A percentile compares a stretch with the other conserved stretches of the same genome.
Evolutionary conservation across 306 rosid species (phyloP).

Genomic region (Citrullus colocynthis): DNA sequence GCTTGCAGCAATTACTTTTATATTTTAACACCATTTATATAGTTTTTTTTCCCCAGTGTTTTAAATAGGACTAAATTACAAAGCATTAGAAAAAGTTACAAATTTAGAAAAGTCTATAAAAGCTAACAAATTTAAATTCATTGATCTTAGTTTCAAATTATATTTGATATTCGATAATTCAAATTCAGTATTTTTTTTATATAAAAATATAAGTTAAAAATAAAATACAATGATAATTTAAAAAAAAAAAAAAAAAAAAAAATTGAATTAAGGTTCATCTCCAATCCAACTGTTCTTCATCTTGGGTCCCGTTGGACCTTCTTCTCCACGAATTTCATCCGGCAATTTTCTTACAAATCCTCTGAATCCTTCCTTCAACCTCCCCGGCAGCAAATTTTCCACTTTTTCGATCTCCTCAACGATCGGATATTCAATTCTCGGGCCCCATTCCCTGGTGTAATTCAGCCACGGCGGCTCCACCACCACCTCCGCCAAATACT

Average conservation of each 20-base stretch:
- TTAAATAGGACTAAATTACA: too few species aligned
- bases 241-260: too few species aligned
- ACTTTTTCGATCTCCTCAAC: constrained; percentile 26
- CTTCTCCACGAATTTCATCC: constrained; percentile 43
- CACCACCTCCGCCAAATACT: constrained; percentile 26
- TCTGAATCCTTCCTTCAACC: constrained; percentile 17
- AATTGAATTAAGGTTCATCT: constrained; percentile 29
- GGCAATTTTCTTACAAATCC: constrained; percentile 28
- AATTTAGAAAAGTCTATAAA: too few species aligned
- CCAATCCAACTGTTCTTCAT: constrained; percentile 48
- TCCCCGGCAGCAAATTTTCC: constrained; percentile 28
- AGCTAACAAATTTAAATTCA: too few species aligned
- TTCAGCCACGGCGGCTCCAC: constrained; percentile 55
- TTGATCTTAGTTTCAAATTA: too few species aligned
- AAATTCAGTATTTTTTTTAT: too few species aligned
- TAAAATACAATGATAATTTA: not conserved
- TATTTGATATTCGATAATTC: too few species aligned
- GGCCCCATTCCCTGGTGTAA: constrained; percentile 60
- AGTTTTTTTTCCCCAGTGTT: too few species aligned
- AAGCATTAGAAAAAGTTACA: too few species aligned
- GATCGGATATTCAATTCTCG: constrained; percentile 29
- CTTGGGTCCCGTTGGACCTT: constrained; percentile 83
- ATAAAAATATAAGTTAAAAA: too few species aligned
- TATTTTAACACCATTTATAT: too few species aligned
- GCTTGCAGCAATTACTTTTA: too few species aligned